Conservation (phyloP, 75 land plant species). For the Selaginella moellendorffii region DNA sequence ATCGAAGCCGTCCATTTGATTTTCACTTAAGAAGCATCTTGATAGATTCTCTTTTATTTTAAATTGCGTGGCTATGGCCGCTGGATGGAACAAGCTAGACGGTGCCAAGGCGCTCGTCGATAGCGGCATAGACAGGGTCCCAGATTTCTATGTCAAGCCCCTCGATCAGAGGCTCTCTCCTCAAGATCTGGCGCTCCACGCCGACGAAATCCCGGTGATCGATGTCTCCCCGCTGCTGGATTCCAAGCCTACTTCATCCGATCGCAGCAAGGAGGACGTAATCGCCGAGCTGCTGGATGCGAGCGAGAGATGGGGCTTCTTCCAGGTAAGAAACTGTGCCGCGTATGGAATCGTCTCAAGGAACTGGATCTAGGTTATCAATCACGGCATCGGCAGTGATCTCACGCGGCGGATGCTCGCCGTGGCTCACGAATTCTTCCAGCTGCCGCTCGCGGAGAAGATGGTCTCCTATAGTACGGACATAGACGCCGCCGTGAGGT, state of each 20-base stretch:
- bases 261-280: not conserved
- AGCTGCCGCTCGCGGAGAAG: constrained; percentile 5
- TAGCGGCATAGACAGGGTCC: not conserved
- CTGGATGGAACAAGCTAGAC: not conserved
- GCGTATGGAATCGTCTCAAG: not conserved
- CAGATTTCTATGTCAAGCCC: not conserved
- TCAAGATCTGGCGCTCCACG: not conserved
- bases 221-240: not conserved
- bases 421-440: not conserved
- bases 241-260: not conserved
- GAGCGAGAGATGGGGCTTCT: not conserved
- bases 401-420: not conserved
- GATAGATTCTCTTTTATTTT: too few relatives aligned
- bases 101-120: not conserved
- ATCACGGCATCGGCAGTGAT: not conserved
- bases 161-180: not conserved
- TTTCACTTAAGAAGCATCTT: too few relatives aligned
- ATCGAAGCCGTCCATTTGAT: too few relatives aligned
- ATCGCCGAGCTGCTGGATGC: not conserved
- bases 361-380: not conserved
- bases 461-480: not conserved
- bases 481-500: not conserved
- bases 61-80: not conserved
- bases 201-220: not conserved
- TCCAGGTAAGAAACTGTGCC: not conserved